Percentiles rank a stretch among this genome's conserved stretches.
Evolutionary conservation across 2,329 filamentous ascomycete genomes (phyloP).

Genomic region (Cryphonectria parasitica): DNA sequence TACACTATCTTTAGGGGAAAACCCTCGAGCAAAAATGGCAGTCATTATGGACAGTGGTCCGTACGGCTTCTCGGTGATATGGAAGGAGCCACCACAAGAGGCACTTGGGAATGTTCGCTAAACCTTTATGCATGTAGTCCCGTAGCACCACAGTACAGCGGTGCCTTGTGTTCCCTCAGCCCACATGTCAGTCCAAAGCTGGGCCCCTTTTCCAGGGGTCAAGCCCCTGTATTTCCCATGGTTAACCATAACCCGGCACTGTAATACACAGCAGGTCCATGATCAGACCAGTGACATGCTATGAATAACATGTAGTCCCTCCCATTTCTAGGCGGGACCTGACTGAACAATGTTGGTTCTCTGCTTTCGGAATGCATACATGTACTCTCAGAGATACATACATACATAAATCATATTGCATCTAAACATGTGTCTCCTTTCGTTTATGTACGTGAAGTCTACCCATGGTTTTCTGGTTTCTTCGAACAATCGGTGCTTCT

Average conservation of each 20-base stretch:
- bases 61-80: background rate
- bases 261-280: background rate
- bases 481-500: background rate
- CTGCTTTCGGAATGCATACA: background rate
- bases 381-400: background rate
- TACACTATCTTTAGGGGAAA: background rate
- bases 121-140: no score
- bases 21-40: background rate
- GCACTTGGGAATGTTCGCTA: no score
- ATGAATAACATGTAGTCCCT: background rate
- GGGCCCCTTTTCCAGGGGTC: constrained; percentile 19
- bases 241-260: background rate
- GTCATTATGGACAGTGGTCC: background rate
- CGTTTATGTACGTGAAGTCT: background rate
- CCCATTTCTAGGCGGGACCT: background rate
- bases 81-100: background rate
- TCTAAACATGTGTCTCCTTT: no score
- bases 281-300: background rate
- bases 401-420: background rate
- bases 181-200: constrained; percentile 26
- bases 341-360: no score
- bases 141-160: background rate
- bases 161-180: background rate
- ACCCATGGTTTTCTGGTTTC: background rate
- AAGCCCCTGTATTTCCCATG: constrained; percentile 22